Base-by-base conservation (phyloP, 805 yeast genomes). In the Ogataea philodendri region DNA sequence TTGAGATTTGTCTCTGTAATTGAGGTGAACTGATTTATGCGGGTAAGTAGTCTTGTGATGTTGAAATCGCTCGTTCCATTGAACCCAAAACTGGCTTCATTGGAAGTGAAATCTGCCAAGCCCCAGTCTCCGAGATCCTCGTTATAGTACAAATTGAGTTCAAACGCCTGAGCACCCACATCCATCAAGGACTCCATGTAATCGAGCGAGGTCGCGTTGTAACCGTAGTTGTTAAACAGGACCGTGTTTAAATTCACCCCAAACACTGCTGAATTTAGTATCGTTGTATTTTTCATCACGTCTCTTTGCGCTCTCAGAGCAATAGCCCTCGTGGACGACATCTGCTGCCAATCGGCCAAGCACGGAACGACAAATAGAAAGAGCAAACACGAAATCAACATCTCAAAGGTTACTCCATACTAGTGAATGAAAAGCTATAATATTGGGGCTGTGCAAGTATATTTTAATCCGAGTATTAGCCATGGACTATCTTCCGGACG, bases 81-180 rank as follows among this genome's bases (percentile, higher is more conserved):
- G 35, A 60, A 55, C 22, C 26, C 27, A 7, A 9, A 9, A n/a
- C 19, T 5, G 18, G 35, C 11, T n/a, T 10, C 5, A 26, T 5
- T 66, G 68, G 65, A 1, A 5, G 26, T 18, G 3, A 66, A 66
- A 0, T 84, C 81, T 45, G 84, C 78, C 3, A 78, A 53, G 45
- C 77, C 81, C 76, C 83, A 78, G 37, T 57, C 61, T 7, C 40
- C 32, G 3, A 66, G 57, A 26, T 59, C 47, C 32, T 71, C 74
- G 48, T 73, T 74, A 67, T 76, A 72, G 53, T 78, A 79, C 17
- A 80, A 36, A 49, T 82, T 84, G 4, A 79, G 33, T 35, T 63
- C 57, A n/a, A 77, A 52, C 0, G 67, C 55, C 34, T 68, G 70
- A 1, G 69, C 59, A 0, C 84, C 84, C 2, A 57, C 55, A 22